Base-by-base conservation (phyloP, 208 protist species). In the Trypanosoma melophagium region DNA sequence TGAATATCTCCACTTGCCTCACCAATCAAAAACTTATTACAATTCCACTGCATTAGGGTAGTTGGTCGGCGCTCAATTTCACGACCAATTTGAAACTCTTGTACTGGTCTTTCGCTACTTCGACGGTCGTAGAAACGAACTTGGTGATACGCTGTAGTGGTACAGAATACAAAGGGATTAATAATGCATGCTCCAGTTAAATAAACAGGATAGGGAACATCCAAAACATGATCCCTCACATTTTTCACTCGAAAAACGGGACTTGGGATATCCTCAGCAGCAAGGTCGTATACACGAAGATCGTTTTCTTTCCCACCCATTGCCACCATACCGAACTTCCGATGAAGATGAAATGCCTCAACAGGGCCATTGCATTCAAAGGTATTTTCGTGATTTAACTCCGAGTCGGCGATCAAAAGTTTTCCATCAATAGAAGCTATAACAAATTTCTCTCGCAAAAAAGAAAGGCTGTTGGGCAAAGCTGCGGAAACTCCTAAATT, bases 1-100 rank as follows among this genome's bases (percentile, higher is more conserved):
- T 94, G 88, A 45, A 94, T 75, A 71, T 94, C 88, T 17, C 88
- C 88, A 59, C 84, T 91, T 31, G 88, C 82, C 45, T 94, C 84
- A 17, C 88, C 88, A 67, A 94, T 88, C 10, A 94, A 61, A 75
- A 91, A 94, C 51, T 94, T 94, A 68, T 94, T 94, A 24, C 81
- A 76, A 53, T 94, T 94, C 85, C 88, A 94, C 71, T 94, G 88
- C 28, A 91, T 55, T 69, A 94, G 79, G 16, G 69, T 83, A 13
- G 88, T 94, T 16, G 88, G 84, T 0, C 82, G 74, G n/a, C 88
- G 74, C 25, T 91, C 83, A 57, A 94, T 90, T 66, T 94, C 84
- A 22, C 88, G 80, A 67, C 67, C 79, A 52, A 94, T 89, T 67
- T 91, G 80, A 65, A 81, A 94, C 53, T 94, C 84, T 69, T 94